phyloP scores from a whole-genome alignment of 805 yeast genomes.

The Candida ovalis region DNA sequence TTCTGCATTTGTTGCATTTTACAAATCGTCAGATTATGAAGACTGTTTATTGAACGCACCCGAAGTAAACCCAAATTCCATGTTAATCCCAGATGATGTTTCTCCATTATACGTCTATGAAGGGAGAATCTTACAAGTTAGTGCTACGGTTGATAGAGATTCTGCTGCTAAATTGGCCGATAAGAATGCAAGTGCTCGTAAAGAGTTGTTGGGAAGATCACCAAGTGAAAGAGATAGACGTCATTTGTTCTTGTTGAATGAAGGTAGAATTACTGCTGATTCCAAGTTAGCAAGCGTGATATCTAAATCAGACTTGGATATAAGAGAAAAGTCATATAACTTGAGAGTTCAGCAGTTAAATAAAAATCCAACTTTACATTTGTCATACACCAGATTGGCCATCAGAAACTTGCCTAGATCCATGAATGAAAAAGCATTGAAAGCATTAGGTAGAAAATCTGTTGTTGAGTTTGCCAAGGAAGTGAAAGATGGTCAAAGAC shows the following conservation, averaged over 20 bases:
- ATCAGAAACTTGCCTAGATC: slow-evolving; percentile 91
- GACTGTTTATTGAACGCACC: slow-evolving; percentile 81
- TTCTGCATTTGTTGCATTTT: slow-evolving; percentile 91
- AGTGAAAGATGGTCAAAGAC: slow-evolving; percentile 70
- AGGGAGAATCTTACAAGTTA: slow-evolving; percentile 82
- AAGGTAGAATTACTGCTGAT: slow-evolving; percentile 82
- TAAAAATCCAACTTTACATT: slow-evolving; percentile 85
- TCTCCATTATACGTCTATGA: slow-evolving; percentile 85
- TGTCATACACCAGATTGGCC: slow-evolving; percentile 93
- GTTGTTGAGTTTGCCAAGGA: slow-evolving; percentile 92
- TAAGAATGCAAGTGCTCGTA: slow-evolving; percentile 67
- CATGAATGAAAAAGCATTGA: slow-evolving; percentile 81
- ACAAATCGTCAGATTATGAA: slow-evolving; percentile 53
- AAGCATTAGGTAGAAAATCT: slow-evolving; percentile 91
- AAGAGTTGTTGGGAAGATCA: slow-evolving; percentile 73
- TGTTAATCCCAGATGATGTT: slow-evolving; percentile 89
- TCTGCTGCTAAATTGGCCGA: slow-evolving; percentile 74
- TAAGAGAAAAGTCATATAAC: slow-evolving; percentile 83
- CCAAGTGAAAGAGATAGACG: slow-evolving; percentile 80
- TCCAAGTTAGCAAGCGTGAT: slow-evolving; percentile 74
- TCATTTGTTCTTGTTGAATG: slow-evolving; percentile 81
- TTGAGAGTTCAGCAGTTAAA: slow-evolving; percentile 85
- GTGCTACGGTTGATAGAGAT: slow-evolving; percentile 83
- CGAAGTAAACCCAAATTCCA: slow-evolving; percentile 49
- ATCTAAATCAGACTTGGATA: slow-evolving; percentile 69